Percentiles rank a stretch among this genome's conserved stretches.
Evolutionary conservation across 441 rosid genomes (phyloP).

Genomic region (Erodium moschatum): DNA sequence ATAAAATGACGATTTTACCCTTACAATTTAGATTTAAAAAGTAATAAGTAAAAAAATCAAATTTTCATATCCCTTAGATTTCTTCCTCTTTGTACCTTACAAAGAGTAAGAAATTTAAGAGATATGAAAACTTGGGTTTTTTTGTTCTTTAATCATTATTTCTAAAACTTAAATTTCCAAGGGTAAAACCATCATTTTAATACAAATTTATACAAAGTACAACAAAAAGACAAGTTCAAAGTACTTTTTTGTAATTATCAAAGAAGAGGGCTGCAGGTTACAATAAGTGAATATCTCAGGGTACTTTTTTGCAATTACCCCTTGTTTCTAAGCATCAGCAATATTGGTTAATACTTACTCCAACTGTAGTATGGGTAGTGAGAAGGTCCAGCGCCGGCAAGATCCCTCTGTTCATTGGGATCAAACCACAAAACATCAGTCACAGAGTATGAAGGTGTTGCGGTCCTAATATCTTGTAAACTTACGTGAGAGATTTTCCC

Average conservation of each 20-base stretch:
- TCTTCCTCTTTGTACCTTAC: not conserved
- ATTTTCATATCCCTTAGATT: no score
- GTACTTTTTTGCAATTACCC: no score
- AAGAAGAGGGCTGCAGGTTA: no score
- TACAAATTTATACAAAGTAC: not conserved
- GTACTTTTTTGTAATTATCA: no score
- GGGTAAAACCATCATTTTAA: not conserved
- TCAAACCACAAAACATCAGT: conserved; percentile 22
- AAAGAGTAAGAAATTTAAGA: no score
- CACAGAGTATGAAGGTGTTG: not conserved
- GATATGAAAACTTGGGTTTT: no score
- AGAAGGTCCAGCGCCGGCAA: conserved; percentile 82
- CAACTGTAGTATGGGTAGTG: conserved; percentile 43
- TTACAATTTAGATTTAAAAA: no score
- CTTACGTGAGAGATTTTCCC: conserved; percentile 96
- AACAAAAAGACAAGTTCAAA: not conserved
- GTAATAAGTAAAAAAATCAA: no score
- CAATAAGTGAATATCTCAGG: no score
- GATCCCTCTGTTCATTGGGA: conserved; percentile 63
- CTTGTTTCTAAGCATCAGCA: not conserved
- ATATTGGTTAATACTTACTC: conserved; percentile 39
- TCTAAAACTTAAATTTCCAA: not conserved
- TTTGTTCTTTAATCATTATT: no score
- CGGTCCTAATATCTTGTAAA: conserved; percentile 7
- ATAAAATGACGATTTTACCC: no score